phyloP scores from a whole-genome alignment of 371 early-diverging fungal species.

The Mucor irregularis region DNA sequence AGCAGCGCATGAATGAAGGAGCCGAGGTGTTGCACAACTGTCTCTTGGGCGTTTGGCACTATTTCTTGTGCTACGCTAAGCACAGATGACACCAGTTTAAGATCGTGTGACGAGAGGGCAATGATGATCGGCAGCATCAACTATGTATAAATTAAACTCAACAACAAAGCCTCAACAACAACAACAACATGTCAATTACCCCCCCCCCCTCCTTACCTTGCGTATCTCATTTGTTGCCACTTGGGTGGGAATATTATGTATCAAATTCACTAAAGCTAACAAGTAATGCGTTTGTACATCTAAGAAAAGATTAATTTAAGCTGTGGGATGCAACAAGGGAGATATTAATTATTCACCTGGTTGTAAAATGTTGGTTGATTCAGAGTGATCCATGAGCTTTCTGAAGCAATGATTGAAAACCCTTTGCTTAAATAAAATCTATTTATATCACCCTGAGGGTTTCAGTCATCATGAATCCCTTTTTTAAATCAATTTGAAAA shows the following conservation, averaged over 20 bases:
- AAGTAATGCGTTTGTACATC: conserved; percentile 51
- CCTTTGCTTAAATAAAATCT: conserved; percentile 76
- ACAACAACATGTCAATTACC: too few species aligned
- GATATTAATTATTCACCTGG: conserved; percentile 12
- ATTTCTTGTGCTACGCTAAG: conserved; percentile 25
- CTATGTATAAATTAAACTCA: too few species aligned
- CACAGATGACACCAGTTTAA: conserved; percentile 15
- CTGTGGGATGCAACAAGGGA: not conserved
- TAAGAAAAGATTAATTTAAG: not conserved
- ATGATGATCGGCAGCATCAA: conserved; percentile 30
- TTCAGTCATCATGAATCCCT: conserved; percentile 69
- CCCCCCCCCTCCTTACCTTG: conserved; percentile 43
- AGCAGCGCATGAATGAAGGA: conserved; percentile 31
- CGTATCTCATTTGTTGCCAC: conserved; percentile 68
- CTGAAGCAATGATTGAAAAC: conserved; percentile 71
- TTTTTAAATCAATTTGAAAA: conserved; percentile 71
- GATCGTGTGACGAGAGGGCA: conserved; percentile 25
- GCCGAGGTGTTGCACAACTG: conserved; percentile 14
- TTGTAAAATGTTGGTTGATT: conserved; percentile 4
- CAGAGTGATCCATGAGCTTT: conserved; percentile 42
- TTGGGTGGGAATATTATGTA: conserved; percentile 73
- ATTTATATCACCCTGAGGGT: too few species aligned
- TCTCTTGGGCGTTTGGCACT: conserved; percentile 18
- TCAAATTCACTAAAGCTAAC: conserved; percentile 68
- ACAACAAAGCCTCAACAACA: too few species aligned